Conservation (phyloP, 1,284 basidiomycete species). For the Mycena sp. region DNA sequence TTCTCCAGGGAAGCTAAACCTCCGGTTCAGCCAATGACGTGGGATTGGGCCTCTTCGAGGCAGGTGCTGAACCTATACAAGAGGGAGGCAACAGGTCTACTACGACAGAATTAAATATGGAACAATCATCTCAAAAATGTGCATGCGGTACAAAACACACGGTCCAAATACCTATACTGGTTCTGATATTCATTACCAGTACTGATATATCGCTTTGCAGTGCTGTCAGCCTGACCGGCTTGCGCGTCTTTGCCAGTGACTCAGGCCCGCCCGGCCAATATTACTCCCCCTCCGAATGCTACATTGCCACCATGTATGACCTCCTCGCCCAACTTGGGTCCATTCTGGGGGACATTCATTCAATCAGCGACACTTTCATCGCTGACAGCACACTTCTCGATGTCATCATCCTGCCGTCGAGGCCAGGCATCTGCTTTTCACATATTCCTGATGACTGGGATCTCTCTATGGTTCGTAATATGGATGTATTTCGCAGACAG, state of each 20-base stretch:
- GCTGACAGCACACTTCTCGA: not conserved
- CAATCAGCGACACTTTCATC: not conserved
- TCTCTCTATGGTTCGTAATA: not conserved
- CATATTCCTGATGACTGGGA: not conserved
- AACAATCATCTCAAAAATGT: too few species aligned
- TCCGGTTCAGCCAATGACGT: too few species aligned
- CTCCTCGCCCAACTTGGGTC: not conserved
- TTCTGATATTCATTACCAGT: too few species aligned
- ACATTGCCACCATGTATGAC: not conserved
- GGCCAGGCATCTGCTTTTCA: not conserved
- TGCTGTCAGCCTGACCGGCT: too few species aligned
- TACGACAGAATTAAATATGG: too few species aligned
- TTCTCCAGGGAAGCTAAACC: too few species aligned
- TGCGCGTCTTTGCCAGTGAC: not conserved
- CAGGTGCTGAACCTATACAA: too few species aligned
- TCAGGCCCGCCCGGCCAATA: not conserved
- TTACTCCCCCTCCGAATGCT: not conserved
- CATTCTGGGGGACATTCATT: not conserved
- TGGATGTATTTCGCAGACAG: not conserved
- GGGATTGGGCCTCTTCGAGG: too few species aligned
- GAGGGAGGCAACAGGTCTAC: too few species aligned
- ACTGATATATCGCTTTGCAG: too few species aligned
- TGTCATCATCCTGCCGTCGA: not conserved
- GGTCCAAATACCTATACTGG: too few species aligned
- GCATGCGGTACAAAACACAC: too few species aligned